phyloP scores from a whole-genome alignment of 2,329 filamentous ascomycete species.

The Aspergillus sp. region DNA sequence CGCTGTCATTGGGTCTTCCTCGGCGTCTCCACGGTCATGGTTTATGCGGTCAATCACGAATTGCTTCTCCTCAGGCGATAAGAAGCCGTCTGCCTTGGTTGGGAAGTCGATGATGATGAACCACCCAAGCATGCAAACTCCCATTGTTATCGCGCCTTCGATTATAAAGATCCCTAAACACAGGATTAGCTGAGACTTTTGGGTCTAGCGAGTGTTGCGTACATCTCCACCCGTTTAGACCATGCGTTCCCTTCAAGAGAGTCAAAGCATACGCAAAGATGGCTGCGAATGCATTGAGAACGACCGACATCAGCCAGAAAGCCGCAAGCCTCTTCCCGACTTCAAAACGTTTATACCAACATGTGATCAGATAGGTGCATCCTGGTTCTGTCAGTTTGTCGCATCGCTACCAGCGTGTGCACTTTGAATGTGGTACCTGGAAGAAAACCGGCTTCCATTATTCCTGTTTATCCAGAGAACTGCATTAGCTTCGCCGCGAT shows the following conservation, averaged over 20 bases:
- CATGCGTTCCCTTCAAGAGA: constrained; percentile 30
- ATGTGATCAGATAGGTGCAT: constrained; percentile 41
- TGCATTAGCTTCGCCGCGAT: not conserved
- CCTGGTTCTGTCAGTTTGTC: constrained; percentile 19
- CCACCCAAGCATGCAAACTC: constrained; percentile 35
- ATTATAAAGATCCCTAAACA: constrained; percentile 31
- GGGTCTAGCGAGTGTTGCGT: not conserved
- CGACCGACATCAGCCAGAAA: constrained; percentile 29
- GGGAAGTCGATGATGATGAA: constrained; percentile 50
- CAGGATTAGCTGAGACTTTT: not conserved
- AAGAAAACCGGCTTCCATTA: constrained; percentile 35
- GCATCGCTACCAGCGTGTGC: not conserved
- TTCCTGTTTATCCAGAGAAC: constrained; percentile 25
- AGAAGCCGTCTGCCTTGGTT: constrained; percentile 31
- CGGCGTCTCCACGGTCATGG: constrained; percentile 40
- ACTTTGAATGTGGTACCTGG: constrained; percentile 22
- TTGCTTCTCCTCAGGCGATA: constrained; percentile 28
- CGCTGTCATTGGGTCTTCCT: constrained; percentile 30
- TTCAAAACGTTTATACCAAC: constrained; percentile 45
- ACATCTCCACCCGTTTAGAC: constrained; percentile 38
- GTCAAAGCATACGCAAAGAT: constrained; percentile 46
- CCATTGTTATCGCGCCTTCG: constrained; percentile 36
- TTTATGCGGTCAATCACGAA: constrained; percentile 44
- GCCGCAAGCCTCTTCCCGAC: constrained; percentile 34
- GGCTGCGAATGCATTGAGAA: constrained; percentile 33